Base-by-base conservation (phyloP, 2,329 filamentous ascomycete genomes). In the Lasiodiplodia sp. region DNA sequence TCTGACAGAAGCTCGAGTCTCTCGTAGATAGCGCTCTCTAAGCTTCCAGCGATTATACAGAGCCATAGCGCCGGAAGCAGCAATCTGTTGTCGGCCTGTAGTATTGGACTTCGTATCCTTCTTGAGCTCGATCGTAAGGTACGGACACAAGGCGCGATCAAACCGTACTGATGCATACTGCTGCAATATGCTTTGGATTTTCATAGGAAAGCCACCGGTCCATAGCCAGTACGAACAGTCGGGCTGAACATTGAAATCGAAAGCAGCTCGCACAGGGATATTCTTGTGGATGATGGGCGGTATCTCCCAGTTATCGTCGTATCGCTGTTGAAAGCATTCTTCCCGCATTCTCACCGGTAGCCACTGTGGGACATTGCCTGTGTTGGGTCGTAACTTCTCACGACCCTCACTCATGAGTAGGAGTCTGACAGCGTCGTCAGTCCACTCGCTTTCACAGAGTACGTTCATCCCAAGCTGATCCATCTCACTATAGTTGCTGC, bases 221-320 rank as follows among this genome's bases (percentile, higher is more conserved):
- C 52, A 56, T 56, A 56, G 28, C 52, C 52, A 56, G 52, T 56
- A 56, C 14, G 52, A 56, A 18, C 52, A 56, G 52, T 56, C 28
- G 28, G 52, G 52, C 25, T 56, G 28, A 3, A 56, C 52, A 37
- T 56, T 56, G 28, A 56, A 56, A 21, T 21, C 31, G 14, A 56
- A 56, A 18, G 52, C 31, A 34, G 52, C 25, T 16, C 31, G 11
- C 8, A 56, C 28, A 56, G 52, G 52, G 5, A 56, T n/a, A n/a
- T 56, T 16, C 31, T 10, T 34, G 31, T 56, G 25, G 18, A 56
- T n/a, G 23, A 56, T 56, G 8, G 28, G 52, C 5, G 52, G 52
- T n/a, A 56, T 37, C 8, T 56, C 28, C 52, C 52, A 56, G 52
- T 18, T 28, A 8, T 28, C 52, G 23, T 28, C 52, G 14, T 11